Conservation (phyloP, 495 filamentous ascomycete species). For the Penicillium angulare region DNA sequence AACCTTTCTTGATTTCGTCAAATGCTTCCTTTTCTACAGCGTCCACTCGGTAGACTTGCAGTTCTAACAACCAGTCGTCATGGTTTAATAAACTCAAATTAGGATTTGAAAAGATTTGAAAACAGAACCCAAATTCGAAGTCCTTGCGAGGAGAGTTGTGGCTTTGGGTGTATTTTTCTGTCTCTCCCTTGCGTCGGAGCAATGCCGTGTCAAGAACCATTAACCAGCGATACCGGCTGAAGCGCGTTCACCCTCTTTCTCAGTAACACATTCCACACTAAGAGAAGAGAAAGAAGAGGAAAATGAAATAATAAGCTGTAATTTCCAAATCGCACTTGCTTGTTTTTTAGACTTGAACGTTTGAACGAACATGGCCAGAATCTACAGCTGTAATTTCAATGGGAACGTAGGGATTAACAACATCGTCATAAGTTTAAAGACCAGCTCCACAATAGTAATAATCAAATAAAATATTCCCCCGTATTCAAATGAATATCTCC, state of each 20-base stretch:
- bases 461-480: no score
- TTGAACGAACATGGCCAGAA: no score
- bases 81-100: background rate
- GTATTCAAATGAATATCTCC: no score
- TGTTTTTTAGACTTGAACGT: background rate
- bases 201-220: conserved; percentile 16
- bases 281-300: background rate
- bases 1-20: background rate
- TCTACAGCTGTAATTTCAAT: no score
- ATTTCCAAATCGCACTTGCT: no score
- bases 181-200: conserved; percentile 29
- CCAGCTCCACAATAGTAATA: no score
- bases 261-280: conserved; percentile 9
- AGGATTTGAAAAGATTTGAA: background rate
- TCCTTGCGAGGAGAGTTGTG: no score
- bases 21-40: background rate
- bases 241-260: background rate
- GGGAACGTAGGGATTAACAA: no score
- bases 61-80: background rate
- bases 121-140: background rate
- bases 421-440: no score
- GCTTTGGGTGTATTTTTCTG: conserved; percentile 6
- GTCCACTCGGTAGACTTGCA: background rate
- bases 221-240: conserved; percentile 9
- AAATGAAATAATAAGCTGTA: background rate